Conservation (phyloP, 139 green algal species). For the Astrephomene gubernaculifera region DNA sequence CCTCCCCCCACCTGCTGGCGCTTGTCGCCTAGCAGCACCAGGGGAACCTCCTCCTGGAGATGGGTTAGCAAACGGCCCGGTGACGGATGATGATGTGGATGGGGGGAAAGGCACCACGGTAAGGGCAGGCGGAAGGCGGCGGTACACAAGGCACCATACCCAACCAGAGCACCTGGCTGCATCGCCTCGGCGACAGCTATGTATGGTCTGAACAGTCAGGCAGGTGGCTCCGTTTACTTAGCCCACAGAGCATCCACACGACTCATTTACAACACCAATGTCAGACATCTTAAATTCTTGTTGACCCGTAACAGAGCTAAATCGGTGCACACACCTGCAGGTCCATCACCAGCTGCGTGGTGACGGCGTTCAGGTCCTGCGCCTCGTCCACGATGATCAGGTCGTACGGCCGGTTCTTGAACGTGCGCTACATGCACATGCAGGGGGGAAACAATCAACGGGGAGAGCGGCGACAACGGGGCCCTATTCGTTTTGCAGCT, state of each 20-base stretch:
- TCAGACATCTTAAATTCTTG: too few species aligned
- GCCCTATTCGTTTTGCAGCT: too few species aligned
- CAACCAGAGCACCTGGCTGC: background rate
- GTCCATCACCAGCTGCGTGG: background rate
- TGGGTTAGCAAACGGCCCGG: too few species aligned
- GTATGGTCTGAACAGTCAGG: too few species aligned
- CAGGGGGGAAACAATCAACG: background rate
- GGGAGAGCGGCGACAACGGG: background rate
- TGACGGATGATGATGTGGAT: too few species aligned
- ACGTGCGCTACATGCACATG: background rate
- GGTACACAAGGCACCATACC: background rate
- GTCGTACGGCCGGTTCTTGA: background rate
- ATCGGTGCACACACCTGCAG: background rate
- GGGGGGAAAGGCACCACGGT: too few species aligned
- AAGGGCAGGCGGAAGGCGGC: background rate
- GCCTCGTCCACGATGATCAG: constrained; percentile 41
- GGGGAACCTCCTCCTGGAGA: background rate
- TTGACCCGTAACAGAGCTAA: too few species aligned
- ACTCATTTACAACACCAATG: too few species aligned
- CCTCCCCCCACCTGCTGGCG: constrained; percentile 33
- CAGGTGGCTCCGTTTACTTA: too few species aligned
- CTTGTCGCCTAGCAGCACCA: background rate
- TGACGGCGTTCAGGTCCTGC: constrained; percentile 14
- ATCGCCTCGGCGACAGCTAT: too few species aligned
- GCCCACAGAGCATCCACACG: too few species aligned